These are phyloP conservation scores for Aspergillus sp. DNA, from an alignment of 2,329 filamentous ascomycete genomes.

Conservation along the genomic window DNA sequence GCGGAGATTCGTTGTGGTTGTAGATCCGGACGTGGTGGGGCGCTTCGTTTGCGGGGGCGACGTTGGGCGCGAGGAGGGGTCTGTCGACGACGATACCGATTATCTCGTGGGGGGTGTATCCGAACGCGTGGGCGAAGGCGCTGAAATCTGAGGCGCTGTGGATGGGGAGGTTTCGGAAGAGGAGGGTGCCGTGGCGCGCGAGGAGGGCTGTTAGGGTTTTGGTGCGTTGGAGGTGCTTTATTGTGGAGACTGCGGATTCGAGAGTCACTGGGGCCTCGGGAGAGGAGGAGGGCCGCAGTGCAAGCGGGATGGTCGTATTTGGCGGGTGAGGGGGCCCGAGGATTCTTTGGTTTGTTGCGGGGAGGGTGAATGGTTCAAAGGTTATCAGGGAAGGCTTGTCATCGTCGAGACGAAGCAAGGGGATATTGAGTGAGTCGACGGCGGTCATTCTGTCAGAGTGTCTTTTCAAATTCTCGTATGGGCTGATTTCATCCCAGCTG, in stretches of 20 bases:
- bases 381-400: neutral
- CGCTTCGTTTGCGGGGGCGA: conserved; percentile 55
- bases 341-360: conserved; percentile 46
- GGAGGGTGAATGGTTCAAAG: conserved; percentile 48
- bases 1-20: conserved; percentile 57
- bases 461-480: neutral
- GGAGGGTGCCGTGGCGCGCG: conserved; percentile 51
- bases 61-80: conserved; percentile 50
- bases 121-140: conserved; percentile 56
- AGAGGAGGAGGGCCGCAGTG: conserved; percentile 42
- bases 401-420: conserved; percentile 26
- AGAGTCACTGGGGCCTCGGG: conserved; percentile 31
- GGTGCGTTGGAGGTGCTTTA: conserved; percentile 43
- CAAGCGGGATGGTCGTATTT: conserved; percentile 46
- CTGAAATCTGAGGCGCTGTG: conserved; percentile 52
- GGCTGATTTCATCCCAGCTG: neutral
- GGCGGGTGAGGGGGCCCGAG: conserved; percentile 46
- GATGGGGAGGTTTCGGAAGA: conserved; percentile 55
- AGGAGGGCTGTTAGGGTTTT: conserved; percentile 47
- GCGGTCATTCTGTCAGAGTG: neutral
- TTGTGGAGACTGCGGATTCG: conserved; percentile 41
- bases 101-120: conserved; percentile 54
- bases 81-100: conserved; percentile 57
- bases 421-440: conserved; percentile 3
- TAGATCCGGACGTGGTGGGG: conserved; percentile 55